Evolutionary conservation across 2,329 filamentous ascomycete genomes (phyloP).

Genomic region (Paramyrothecium sp.): DNA sequence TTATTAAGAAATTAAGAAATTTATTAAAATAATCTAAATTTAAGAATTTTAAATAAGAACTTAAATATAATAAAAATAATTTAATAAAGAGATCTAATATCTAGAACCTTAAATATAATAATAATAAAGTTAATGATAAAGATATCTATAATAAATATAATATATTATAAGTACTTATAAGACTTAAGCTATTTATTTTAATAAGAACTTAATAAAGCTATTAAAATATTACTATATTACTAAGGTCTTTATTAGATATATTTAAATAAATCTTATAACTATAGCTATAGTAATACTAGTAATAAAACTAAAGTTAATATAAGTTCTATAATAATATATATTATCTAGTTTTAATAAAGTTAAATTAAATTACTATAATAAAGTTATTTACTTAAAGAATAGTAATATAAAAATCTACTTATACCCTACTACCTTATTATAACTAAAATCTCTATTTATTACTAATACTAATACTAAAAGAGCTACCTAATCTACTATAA

Average conservation of each 20-base stretch:
- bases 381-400: background rate
- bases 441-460: too few relatives aligned
- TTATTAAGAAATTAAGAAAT: background rate
- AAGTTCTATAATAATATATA: too few relatives aligned
- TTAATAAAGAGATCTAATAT: background rate
- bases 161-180: slow-evolving; percentile 1
- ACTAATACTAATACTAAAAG: too few relatives aligned
- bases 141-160: background rate
- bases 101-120: background rate
- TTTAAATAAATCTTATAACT: too few relatives aligned
- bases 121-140: background rate
- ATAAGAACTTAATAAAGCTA: background rate
- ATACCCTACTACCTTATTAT: too few relatives aligned
- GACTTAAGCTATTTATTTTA: slow-evolving; percentile 2
- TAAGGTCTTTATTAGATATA: too few relatives aligned
- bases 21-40: slow-evolving; percentile 1
- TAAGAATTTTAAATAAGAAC: slow-evolving; percentile 3
- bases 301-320: too few relatives aligned
- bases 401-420: too few relatives aligned
- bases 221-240: too few relatives aligned
- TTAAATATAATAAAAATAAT: slow-evolving; percentile 2
- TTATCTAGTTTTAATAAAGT: too few relatives aligned
- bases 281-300: too few relatives aligned
- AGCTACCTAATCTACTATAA: background rate
- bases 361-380: too few relatives aligned